A percentile compares a stretch with the other conserved stretches of the same genome.
These are phyloP conservation scores for Rhizoctonia solani DNA, from an alignment of 1,284 basidiomycete species.

Conservation along the genomic window DNA sequence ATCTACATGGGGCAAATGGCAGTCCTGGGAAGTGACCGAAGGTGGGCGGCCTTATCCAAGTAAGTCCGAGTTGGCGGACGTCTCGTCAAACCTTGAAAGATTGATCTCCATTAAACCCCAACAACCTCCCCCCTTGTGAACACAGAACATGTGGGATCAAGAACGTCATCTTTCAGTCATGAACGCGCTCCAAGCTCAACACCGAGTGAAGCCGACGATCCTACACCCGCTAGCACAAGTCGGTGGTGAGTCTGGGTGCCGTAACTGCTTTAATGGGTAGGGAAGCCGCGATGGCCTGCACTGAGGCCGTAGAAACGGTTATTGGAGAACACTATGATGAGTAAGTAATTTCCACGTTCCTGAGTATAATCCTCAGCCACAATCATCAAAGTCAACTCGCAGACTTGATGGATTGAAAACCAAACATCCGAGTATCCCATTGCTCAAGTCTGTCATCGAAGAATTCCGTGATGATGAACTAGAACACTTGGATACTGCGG, in stretches of 20 bases:
- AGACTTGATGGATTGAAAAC: constrained; percentile 64
- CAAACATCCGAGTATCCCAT: constrained; percentile 76
- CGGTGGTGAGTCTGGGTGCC: constrained; percentile 80
- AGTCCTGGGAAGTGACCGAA: constrained; percentile 66
- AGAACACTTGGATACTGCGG: constrained; percentile 90
- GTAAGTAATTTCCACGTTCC: constrained; percentile 55
- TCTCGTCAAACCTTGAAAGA: too few species aligned
- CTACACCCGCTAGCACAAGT: constrained; percentile 83
- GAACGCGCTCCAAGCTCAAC: constrained; percentile 82
- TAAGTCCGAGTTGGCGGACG: too few species aligned
- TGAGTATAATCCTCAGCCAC: background rate
- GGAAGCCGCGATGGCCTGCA: constrained; percentile 97
- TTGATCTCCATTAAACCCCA: too few species aligned
- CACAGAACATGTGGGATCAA: constrained; percentile 93
- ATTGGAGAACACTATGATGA: constrained; percentile 99
- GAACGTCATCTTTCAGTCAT: constrained; percentile 91
- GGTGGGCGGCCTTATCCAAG: constrained; percentile 76
- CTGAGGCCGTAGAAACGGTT: constrained; percentile 95
- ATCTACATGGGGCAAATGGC: constrained; percentile 86
- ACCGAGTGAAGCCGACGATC: constrained; percentile 80
- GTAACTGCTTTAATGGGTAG: constrained; percentile 86
- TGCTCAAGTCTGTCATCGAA: constrained; percentile 73
- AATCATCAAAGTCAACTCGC: constrained; percentile 71
- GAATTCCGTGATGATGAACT: constrained; percentile 96
- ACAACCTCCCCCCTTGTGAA: too few species aligned